Evolutionary conservation across 2,329 filamentous ascomycete species (phyloP).

Genomic region (Aaosphaeria pasadenensis): DNA sequence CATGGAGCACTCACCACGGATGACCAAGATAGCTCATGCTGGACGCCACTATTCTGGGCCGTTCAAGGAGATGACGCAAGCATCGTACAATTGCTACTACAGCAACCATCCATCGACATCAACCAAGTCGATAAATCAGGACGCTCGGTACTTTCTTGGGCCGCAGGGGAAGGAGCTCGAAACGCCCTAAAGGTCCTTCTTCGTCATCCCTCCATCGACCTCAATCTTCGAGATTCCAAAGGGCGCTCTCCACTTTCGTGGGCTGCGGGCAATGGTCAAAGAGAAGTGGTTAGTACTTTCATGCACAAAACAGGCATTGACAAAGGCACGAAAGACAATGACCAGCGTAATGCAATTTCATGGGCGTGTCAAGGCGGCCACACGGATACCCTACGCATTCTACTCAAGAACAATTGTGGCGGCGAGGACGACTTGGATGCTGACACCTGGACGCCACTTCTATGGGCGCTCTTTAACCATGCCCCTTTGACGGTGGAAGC

Average conservation of each 20-base stretch:
- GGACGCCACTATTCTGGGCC: slow-evolving; percentile 35
- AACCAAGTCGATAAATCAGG: slow-evolving; percentile 31
- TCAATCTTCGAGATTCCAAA: slow-evolving; percentile 24
- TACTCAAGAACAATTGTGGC: slow-evolving; percentile 24
- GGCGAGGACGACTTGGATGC: slow-evolving; percentile 32
- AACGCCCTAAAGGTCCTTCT: slow-evolving; percentile 21
- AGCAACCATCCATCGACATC: slow-evolving; percentile 16
- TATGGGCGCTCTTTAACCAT: slow-evolving; percentile 31
- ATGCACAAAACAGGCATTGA: slow-evolving; percentile 20
- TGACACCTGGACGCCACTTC: slow-evolving; percentile 35
- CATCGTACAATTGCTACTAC: slow-evolving; percentile 19
- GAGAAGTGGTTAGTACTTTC: slow-evolving; percentile 18
- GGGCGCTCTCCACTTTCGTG: slow-evolving; percentile 32
- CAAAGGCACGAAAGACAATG: slow-evolving; percentile 24
- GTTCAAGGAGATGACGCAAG: slow-evolving; percentile 19
- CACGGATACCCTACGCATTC: slow-evolving; percentile 18
- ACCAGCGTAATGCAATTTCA: slow-evolving; percentile 30
- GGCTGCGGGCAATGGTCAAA: slow-evolving; percentile 26
- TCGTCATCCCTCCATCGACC: slow-evolving; percentile 16
- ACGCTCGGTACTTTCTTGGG: slow-evolving; percentile 36
- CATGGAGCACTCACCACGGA: slow-evolving; percentile 13
- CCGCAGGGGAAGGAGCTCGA: slow-evolving; percentile 25
- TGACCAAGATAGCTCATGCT: slow-evolving; percentile 18
- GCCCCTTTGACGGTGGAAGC: slow-evolving; percentile 24
- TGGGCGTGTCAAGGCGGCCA: slow-evolving; percentile 25